Percentiles rank a stretch among this genome's conserved stretches.
These are phyloP conservation scores for Naganishia liquefaciens DNA, from an alignment of 1,284 basidiomycete species.

Conservation along the genomic window DNA sequence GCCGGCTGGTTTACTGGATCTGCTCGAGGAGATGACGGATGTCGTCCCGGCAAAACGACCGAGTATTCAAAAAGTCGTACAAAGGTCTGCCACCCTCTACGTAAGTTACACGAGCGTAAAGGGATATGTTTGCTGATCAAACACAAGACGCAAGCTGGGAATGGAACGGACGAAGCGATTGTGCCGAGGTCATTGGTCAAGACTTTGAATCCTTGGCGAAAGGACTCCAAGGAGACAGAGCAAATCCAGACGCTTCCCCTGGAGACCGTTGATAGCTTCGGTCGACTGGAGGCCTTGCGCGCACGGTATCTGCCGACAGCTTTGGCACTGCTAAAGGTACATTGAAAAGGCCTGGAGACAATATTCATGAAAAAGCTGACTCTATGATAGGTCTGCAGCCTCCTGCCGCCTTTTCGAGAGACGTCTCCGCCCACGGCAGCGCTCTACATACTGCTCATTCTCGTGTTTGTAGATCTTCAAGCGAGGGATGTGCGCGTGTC, in stretches of 20 bases:
- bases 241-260: no score
- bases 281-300: neutral
- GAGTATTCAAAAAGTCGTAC: constrained; percentile 67
- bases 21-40: constrained; percentile 71
- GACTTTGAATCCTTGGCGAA: no score
- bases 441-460: constrained; percentile 4
- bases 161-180: no score
- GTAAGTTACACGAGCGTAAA: neutral
- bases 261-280: neutral
- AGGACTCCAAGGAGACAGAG: no score
- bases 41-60: constrained; percentile 65
- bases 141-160: no score
- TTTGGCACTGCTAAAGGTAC: constrained; percentile 15
- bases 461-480: constrained; percentile 21
- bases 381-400: constrained; percentile 9
- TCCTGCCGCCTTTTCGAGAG: constrained; percentile 6
- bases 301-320: neutral
- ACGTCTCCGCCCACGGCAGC: neutral
- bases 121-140: neutral
- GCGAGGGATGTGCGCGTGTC: constrained; percentile 5
- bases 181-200: no score
- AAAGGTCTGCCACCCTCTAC: constrained; percentile 15
- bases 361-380: neutral
- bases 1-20: constrained; percentile 66
- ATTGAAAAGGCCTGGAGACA: no score